phyloP scores from a whole-genome alignment of 2,329 filamentous ascomycete species.

The Sodiomyces alkalinus region DNA sequence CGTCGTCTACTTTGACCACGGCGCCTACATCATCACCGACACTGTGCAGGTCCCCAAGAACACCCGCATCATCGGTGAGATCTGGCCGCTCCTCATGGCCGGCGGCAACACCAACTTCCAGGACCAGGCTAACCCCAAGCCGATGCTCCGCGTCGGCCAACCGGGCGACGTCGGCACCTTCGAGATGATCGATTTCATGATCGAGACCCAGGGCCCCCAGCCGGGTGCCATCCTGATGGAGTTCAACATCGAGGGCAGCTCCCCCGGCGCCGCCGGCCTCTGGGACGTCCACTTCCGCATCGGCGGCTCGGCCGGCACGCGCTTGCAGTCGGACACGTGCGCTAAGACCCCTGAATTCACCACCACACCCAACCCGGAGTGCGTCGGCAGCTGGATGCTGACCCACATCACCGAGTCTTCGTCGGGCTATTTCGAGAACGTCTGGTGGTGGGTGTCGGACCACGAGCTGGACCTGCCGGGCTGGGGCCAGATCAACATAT shows the following conservation, averaged over 20 bases:
- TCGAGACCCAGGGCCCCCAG: constrained; percentile 69
- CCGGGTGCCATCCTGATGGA: constrained; percentile 83
- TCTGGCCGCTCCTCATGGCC: constrained; percentile 83
- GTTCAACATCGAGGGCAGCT: constrained; percentile 65
- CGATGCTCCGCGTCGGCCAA: constrained; percentile 76
- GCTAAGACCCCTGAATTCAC: constrained; percentile 54
- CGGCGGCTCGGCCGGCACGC: constrained; percentile 71
- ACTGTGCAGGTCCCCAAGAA: constrained; percentile 63
- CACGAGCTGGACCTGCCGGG: constrained; percentile 69
- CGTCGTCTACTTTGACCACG: constrained; percentile 62
- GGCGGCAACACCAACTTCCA: constrained; percentile 55
- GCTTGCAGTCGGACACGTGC: constrained; percentile 68
- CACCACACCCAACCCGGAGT: constrained; percentile 47
- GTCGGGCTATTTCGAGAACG: constrained; percentile 73
- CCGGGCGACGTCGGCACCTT: constrained; percentile 63
- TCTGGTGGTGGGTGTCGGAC: constrained; percentile 81
- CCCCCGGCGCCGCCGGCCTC: constrained; percentile 58
- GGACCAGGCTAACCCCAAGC: constrained; percentile 59
- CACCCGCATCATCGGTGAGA: constrained; percentile 78
- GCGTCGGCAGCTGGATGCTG: constrained; percentile 59
- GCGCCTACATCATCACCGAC: constrained; percentile 53
- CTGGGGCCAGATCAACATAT: constrained; percentile 64
- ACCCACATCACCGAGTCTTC: constrained; percentile 47
- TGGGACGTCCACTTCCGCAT: constrained; percentile 97
- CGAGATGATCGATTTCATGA: constrained; percentile 77